These are phyloP conservation scores for Nemophila menziesii DNA, from an alignment of 257 asterid genomes.

Conservation along the genomic window DNA sequence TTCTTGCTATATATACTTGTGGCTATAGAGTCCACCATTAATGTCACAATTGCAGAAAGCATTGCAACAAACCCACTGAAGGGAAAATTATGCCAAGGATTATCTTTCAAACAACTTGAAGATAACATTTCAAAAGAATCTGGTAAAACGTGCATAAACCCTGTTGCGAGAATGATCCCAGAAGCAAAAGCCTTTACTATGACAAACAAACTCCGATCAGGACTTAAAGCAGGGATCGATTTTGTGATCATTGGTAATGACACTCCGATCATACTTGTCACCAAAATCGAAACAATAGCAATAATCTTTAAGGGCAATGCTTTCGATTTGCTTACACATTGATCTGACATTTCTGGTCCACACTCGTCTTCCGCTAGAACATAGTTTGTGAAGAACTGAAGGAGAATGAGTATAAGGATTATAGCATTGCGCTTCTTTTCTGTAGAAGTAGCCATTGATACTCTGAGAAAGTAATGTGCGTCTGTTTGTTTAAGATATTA, in stretches of 20 bases:
- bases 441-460: too few relatives aligned
- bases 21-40: conserved; percentile 45
- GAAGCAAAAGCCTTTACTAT: too few relatives aligned
- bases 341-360: conserved; percentile 27
- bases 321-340: too few relatives aligned
- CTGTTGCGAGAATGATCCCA: too few relatives aligned
- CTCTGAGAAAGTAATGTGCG: too few relatives aligned
- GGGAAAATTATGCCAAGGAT: too few relatives aligned
- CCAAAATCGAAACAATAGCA: conserved; percentile 37
- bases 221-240: conserved; percentile 37
- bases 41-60: too few relatives aligned
- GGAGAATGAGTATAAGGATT: conserved; percentile 11
- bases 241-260: conserved; percentile 33
- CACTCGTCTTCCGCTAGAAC: conserved; percentile 26
- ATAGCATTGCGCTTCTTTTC: too few relatives aligned
- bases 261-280: too few relatives aligned
- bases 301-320: conserved; percentile 46
- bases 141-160: conserved; percentile 53
- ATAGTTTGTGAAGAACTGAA: conserved; percentile 7
- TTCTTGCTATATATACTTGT: conserved; percentile 37
- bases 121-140: conserved; percentile 54
- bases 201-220: conserved; percentile 20
- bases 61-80: too few relatives aligned
- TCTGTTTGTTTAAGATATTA: too few relatives aligned
- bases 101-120: too few relatives aligned